Evolutionary conservation across 768 basidiomycete genomes (phyloP).

Genomic region (Lactifluus piperatus): DNA sequence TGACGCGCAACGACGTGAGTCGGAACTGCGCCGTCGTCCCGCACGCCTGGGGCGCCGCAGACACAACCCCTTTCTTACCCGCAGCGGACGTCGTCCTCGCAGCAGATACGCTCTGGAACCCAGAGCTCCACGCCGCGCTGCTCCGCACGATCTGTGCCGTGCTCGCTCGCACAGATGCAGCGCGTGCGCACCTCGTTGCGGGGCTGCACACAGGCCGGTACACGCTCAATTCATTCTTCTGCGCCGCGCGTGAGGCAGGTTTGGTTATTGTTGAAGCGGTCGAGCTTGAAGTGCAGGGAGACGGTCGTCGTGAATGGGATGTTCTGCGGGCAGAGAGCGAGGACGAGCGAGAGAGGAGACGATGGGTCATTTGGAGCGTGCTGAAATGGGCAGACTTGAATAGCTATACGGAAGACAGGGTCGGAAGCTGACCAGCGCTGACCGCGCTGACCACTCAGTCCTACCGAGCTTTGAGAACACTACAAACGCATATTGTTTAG

Average conservation of each 20-base stretch:
- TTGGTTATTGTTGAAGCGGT: constrained; percentile 37
- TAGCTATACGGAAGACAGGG: too few relatives aligned
- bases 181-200: constrained; percentile 58
- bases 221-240: constrained; percentile 55
- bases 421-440: too few relatives aligned
- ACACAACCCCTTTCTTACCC: constrained; percentile 28
- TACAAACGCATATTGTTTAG: too few relatives aligned
- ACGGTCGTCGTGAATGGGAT: constrained; percentile 39
- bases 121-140: constrained; percentile 47
- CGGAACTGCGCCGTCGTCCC: constrained; percentile 44
- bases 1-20: constrained; percentile 40
- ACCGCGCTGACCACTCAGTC: too few relatives aligned
- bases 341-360: constrained; percentile 57
- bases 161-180: constrained; percentile 33
- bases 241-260: constrained; percentile 30
- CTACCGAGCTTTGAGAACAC: too few relatives aligned
- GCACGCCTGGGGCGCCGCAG: constrained; percentile 57
- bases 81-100: constrained; percentile 51
- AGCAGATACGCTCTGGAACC: constrained; percentile 74
- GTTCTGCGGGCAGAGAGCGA: constrained; percentile 43
- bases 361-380: constrained; percentile 63
- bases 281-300: constrained; percentile 42
- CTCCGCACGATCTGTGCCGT: constrained; percentile 42
- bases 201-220: constrained; percentile 74
- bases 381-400: constrained; percentile 8